A percentile compares a stretch with the other conserved stretches of the same genome.
Conservation (phyloP, 2,329 filamentous ascomycete genomes). For the Apiospora rasikravindrae region DNA sequence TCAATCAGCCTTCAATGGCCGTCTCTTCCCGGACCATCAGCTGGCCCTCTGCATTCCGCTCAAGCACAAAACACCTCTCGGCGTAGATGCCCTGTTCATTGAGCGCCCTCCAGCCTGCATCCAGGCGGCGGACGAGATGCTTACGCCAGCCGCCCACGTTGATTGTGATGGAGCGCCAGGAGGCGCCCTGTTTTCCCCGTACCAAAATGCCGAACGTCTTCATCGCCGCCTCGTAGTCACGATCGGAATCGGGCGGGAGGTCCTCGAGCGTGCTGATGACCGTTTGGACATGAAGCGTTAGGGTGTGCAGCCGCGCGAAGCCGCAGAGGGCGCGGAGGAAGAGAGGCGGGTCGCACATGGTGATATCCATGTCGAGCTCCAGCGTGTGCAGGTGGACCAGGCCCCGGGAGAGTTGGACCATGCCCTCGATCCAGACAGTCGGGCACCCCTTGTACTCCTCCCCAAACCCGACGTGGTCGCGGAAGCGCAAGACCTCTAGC, state of each 20-base stretch:
- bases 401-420: slow-evolving; percentile 39
- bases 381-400: slow-evolving; percentile 45
- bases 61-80: slow-evolving; percentile 52
- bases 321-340: slow-evolving; percentile 46
- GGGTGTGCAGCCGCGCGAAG: slow-evolving; percentile 46
- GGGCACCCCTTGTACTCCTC: slow-evolving; percentile 50
- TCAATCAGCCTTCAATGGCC: slow-evolving; percentile 23
- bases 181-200: slow-evolving; percentile 33
- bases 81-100: slow-evolving; percentile 51
- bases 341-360: slow-evolving; percentile 38
- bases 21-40: slow-evolving; percentile 34
- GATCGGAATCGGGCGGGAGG: slow-evolving; percentile 37
- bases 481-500: slow-evolving; percentile 46
- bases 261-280: slow-evolving; percentile 41
- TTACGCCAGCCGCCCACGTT: slow-evolving; percentile 55
- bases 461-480: slow-evolving; percentile 52
- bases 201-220: slow-evolving; percentile 42
- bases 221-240: slow-evolving; percentile 44
- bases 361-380: slow-evolving; percentile 54
- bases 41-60: slow-evolving; percentile 30
- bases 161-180: slow-evolving; percentile 49
- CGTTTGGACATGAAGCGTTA: slow-evolving; percentile 53
- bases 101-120: slow-evolving; percentile 46
- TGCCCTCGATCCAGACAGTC: slow-evolving; percentile 43
- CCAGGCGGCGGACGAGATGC: slow-evolving; percentile 49